A percentile compares a stretch with the other conserved stretches of the same genome.
Conservation (phyloP, 139 green algal genomes). For the Coccomyxa sp. region DNA sequence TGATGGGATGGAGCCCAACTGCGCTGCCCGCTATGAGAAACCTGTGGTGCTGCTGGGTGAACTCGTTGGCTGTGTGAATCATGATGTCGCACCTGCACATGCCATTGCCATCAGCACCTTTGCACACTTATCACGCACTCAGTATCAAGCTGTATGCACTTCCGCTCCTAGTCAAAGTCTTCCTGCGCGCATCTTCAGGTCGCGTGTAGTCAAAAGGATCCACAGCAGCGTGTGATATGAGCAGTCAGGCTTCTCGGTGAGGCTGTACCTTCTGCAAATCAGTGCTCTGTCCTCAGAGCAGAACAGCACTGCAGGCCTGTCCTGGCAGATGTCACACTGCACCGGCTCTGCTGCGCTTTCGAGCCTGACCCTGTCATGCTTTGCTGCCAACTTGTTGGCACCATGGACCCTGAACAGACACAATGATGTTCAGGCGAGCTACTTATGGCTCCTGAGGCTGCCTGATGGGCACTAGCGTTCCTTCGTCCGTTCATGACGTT, state of each 20-base stretch:
- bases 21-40: not conserved
- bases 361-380: slow-evolving; percentile 20
- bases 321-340: slow-evolving; percentile 30
- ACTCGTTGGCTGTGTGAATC: slow-evolving; percentile 31
- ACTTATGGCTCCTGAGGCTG: too few relatives aligned
- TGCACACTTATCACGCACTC: too few relatives aligned
- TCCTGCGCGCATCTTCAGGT: too few relatives aligned
- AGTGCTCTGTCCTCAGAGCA: slow-evolving; percentile 24
- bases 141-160: too few relatives aligned
- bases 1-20: not conserved
- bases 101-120: too few relatives aligned
- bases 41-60: slow-evolving; percentile 24
- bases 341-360: slow-evolving; percentile 4
- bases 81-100: slow-evolving; percentile 23
- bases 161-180: too few relatives aligned
- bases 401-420: slow-evolving; percentile 20
- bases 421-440: too few relatives aligned
- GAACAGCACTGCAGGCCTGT: slow-evolving; percentile 16
- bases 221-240: too few relatives aligned
- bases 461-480: too few relatives aligned
- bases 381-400: slow-evolving; percentile 11
- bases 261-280: not conserved
- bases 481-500: too few relatives aligned
- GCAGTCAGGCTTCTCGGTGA: not conserved
- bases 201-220: too few relatives aligned